Evolutionary conservation across 495 filamentous ascomycete species (phyloP), one percentile per base, ranked within the genome.

Genomic region (Aspergillus incahuasiensis): DNA sequence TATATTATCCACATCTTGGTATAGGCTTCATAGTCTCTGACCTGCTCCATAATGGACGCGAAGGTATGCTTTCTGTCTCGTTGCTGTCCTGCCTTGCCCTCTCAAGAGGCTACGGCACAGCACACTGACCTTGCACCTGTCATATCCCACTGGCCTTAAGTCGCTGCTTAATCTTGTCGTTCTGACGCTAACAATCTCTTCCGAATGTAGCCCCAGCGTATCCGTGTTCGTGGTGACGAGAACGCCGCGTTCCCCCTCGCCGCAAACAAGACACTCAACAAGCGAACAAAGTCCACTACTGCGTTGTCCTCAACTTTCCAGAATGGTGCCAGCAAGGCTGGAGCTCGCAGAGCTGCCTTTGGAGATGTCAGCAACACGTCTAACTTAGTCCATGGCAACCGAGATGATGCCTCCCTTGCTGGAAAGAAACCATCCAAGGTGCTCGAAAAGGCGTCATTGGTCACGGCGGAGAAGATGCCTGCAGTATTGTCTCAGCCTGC

Each of bases 231-330:
- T 61, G 79, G 84, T 61, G 89, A 91, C 74, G 94, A 97, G 71
- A 92, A 92, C 68, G 76, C 76, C 20, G 76, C 82, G 18, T 69
- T 81, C 44, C 62, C 73, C 20, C 54, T 73, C n/a, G 65, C 72
- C 15, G 57, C 74, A 44, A 78, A 78, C 58, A 89, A 86, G 66
- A 68, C 80, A 24, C 69, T 88, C 53, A 89, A 91, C 60, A 86
- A 92, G 63, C 86, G 85, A 22, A 86, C 90, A 74, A 95, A 92
- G 70, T 94, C 90, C 0, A 86, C 83, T 8, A 79, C 88, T 19
- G 87, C 85, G 42, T 71, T 91, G 43, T 82, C 79, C 43, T 72
- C 75, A 21, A 71, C 84, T 57, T 59, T 78, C 15, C 74, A 81
- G 44, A 79, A 75, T 18, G 81, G 77, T 48, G 79, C 79, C 25